Evolutionary conservation across 2,329 filamentous ascomycete genomes (phyloP), one percentile per base, ranked within the genome.

Genomic region (Neocatenulostroma microsporum): DNA sequence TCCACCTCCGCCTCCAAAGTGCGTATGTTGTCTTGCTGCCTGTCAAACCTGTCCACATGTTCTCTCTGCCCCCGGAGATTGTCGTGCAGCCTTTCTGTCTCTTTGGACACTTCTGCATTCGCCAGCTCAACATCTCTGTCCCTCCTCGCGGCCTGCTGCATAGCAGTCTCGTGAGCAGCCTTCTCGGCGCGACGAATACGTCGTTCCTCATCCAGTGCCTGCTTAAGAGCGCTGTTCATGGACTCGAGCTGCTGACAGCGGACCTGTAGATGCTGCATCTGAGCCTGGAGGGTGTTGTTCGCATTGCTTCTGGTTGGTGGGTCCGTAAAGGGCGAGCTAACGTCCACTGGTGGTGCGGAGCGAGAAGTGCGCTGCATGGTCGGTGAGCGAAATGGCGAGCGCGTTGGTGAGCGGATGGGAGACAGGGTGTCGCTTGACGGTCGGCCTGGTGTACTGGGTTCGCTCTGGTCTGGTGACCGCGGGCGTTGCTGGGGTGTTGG

Each of bases 361-460:
- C n/a, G n/a, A n/a, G n/a, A n/a, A 13, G 33, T 25, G 21, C 49
- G 49, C 17, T 45, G 44, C 10, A 51, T 33, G 25, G 47, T 34
- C 8, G 50, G 50, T 11, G 54, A 51, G 17, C 48, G 44, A 4
- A 44, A 44, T 4, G 53, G 51, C 2, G 51, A 54, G 9, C 31
- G 31, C 20, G 19, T 19, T 8, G 49, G 50, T 7, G 52, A 49
- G 15, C 45, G 42, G 6, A 43, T 40, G 6, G 50, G 48, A 2
- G 49, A 56, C n/a, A 56, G 34, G 0, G 54, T 57, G 2, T 48
- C 50, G 40, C 54, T 57, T 0, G 51, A 55, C 3, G 54, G 43
- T 19, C 52, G 44, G 7, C 48, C 50, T 5, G 50, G 49, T 9
- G 48, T 48, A 14, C 37, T 38, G 17, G 20, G 21, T 14, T 41